phyloP scores from a whole-genome alignment of 2,329 filamentous ascomycete genomes.

The Sporothrix pallida region DNA sequence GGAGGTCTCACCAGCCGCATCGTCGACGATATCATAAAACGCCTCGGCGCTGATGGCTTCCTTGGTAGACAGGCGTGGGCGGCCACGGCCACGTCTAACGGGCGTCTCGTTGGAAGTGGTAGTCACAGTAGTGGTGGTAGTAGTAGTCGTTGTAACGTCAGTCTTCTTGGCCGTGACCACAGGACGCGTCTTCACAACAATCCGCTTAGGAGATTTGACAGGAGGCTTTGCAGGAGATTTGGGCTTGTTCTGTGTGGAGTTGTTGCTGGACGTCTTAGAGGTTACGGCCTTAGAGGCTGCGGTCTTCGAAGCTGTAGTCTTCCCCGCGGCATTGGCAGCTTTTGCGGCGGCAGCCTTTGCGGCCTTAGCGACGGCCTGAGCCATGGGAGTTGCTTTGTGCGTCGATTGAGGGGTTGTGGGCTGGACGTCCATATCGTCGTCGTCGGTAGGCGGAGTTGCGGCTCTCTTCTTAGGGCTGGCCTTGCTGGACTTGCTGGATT shows the following conservation, averaged over 20 bases:
- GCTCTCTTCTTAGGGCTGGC: conserved; percentile 1
- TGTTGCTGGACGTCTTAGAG: background rate
- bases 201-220: background rate
- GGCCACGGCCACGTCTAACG: background rate
- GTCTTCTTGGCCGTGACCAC: background rate
- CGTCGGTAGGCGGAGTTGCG: conserved; percentile 7
- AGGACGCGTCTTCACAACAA: background rate
- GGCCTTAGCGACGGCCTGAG: conserved; percentile 29
- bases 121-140: background rate
- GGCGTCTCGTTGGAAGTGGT: background rate
- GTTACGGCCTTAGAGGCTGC: background rate
- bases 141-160: background rate
- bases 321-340: conserved; percentile 19
- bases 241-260: background rate
- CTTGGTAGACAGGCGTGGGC: background rate
- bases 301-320: conserved; percentile 2
- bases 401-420: conserved; percentile 9
- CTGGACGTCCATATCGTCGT: background rate
- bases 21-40: background rate
- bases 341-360: conserved; percentile 8
- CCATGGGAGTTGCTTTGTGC: conserved; percentile 32
- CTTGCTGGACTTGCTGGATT: conserved; percentile 3
- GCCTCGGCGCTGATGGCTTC: background rate
- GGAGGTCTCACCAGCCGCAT: background rate
- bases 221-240: background rate